Conservation (phyloP, 2,329 filamentous ascomycete species). For the Stagonosporopsis cucurbitacearum region DNA sequence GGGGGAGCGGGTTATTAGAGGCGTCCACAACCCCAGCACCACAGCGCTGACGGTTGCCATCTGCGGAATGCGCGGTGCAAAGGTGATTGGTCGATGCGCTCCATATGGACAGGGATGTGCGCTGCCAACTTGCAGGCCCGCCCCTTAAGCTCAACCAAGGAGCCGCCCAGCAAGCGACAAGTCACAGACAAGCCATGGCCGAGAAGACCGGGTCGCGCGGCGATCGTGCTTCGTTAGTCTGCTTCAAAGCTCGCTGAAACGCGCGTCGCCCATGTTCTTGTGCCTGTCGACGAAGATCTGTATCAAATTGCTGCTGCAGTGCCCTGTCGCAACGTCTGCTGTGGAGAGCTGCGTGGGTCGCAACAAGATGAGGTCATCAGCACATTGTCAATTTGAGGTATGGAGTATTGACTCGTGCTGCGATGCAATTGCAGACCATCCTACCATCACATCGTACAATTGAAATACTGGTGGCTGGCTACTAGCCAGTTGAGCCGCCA, state of each 20-base stretch:
- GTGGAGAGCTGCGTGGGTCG: slow-evolving; percentile 12
- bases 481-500: neutral
- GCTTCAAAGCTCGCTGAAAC: slow-evolving; percentile 26
- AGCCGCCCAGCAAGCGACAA: slow-evolving; percentile 18
- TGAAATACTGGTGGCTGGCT: slow-evolving; percentile 7
- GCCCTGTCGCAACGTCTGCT: slow-evolving; percentile 10
- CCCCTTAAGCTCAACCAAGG: slow-evolving; percentile 19
- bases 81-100: slow-evolving; percentile 12
- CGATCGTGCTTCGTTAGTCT: slow-evolving; percentile 21
- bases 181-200: slow-evolving; percentile 18
- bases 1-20: slow-evolving; percentile 18
- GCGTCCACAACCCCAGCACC: neutral
- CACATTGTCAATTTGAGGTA: neutral
- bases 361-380: slow-evolving; percentile 7
- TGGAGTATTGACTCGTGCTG: neutral
- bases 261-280: slow-evolving; percentile 18
- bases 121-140: slow-evolving; percentile 15
- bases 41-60: slow-evolving; percentile 13
- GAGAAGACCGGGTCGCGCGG: slow-evolving; percentile 20
- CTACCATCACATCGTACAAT: neutral
- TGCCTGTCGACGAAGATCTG: slow-evolving; percentile 17
- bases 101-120: slow-evolving; percentile 16
- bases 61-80: slow-evolving; percentile 10
- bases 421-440: neutral
- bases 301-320: slow-evolving; percentile 16